These are phyloP conservation scores for Theileria equi DNA, from an alignment of 169 alveolate genomes.

Conservation along the genomic window DNA sequence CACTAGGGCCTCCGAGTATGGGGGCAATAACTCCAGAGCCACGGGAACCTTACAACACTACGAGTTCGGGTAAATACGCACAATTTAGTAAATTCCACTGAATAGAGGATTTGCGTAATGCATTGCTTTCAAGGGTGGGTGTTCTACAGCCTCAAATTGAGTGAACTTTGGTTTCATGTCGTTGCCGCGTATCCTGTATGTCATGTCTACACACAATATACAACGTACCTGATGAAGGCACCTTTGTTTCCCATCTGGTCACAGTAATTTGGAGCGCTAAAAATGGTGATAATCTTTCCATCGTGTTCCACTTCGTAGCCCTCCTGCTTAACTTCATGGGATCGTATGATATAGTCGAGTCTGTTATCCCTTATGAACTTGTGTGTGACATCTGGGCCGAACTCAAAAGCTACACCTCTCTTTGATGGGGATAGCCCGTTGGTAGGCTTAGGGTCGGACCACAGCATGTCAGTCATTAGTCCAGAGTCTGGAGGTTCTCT, in stretches of 20 bases:
- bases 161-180: slow-evolving; percentile 86
- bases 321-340: slow-evolving; percentile 97
- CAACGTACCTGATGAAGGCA: slow-evolving; percentile 83
- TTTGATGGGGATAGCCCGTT: slow-evolving; percentile 95
- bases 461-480: slow-evolving; percentile 92
- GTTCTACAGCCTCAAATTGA: slow-evolving; percentile 89
- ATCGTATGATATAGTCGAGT: slow-evolving; percentile 88
- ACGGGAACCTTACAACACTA: too few species aligned
- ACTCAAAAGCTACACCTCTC: slow-evolving; percentile 94
- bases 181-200: slow-evolving; percentile 80
- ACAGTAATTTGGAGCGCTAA: slow-evolving; percentile 99
- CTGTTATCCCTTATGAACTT: slow-evolving; percentile 88
- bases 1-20: too few species aligned
- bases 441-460: slow-evolving; percentile 97
- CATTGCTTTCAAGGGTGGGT: slow-evolving; percentile 93
- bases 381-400: slow-evolving; percentile 97
- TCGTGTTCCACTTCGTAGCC: slow-evolving; percentile 97
- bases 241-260: slow-evolving; percentile 99
- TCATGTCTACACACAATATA: background rate
- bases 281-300: slow-evolving; percentile 95
- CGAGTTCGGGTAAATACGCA: too few species aligned
- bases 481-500: slow-evolving; percentile 94
- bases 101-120: slow-evolving; percentile 86
- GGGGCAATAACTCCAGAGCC: too few species aligned
- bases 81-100: slow-evolving; percentile 56